These are phyloP conservation scores for Fusarium solani-melongenae DNA, from an alignment of 2,329 filamentous ascomycete species.

Conservation along the genomic window DNA sequence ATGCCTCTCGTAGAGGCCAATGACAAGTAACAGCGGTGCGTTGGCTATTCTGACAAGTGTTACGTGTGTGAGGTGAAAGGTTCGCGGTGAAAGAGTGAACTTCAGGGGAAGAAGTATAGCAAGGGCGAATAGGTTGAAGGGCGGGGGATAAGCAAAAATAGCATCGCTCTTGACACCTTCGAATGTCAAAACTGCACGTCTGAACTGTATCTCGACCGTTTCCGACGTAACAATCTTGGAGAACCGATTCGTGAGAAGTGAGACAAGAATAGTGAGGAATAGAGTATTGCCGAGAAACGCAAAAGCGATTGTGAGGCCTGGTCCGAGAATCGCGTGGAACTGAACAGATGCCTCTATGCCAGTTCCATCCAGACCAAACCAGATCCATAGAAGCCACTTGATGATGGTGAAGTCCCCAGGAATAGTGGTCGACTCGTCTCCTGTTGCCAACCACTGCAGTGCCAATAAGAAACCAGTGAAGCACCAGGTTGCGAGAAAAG, in stretches of 20 bases:
- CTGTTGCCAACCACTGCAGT: background rate
- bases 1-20: background rate
- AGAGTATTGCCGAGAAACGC: background rate
- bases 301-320: background rate
- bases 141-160: background rate
- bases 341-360: background rate
- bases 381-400: background rate
- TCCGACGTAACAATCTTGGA: background rate
- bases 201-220: background rate
- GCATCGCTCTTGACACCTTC: background rate
- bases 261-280: background rate
- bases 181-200: background rate
- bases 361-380: background rate
- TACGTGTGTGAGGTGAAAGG: background rate
- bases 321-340: background rate
- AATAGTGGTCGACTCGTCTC: background rate
- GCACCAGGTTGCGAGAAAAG: background rate
- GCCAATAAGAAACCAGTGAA: background rate
- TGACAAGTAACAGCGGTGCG: background rate
- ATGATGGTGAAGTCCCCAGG: background rate
- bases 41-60: background rate
- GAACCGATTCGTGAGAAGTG: background rate
- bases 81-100: background rate
- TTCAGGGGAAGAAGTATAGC: background rate
- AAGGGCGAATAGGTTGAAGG: background rate